Percentiles rank a stretch among this genome's conserved stretches.
Conservation (phyloP, 2,329 filamentous ascomycete species). For the Kalmusia sp. region DNA sequence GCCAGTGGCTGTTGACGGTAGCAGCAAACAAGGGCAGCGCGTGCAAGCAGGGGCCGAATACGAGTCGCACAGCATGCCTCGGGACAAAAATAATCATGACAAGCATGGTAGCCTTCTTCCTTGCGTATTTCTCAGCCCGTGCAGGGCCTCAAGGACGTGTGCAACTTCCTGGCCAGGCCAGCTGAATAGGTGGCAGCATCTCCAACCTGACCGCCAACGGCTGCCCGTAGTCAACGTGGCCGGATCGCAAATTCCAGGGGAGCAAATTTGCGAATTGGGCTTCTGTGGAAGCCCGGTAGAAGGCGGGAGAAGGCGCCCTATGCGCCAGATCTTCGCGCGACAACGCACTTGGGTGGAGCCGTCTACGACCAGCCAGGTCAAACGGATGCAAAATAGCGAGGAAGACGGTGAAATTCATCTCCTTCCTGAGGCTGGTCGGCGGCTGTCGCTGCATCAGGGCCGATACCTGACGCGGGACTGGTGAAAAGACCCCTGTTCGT, state of each 20-base stretch:
- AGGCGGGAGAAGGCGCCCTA: constrained; percentile 47
- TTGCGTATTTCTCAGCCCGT: constrained; percentile 28
- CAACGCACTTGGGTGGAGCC: constrained; percentile 10
- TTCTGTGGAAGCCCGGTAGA: constrained; percentile 46
- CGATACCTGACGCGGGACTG: constrained; percentile 30
- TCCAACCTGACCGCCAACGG: constrained; percentile 36
- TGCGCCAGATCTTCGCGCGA: constrained; percentile 34
- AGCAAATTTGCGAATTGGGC: constrained; percentile 29
- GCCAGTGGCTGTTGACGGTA: constrained; percentile 8
- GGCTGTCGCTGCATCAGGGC: constrained; percentile 38
- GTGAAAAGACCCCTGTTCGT: constrained; percentile 33
- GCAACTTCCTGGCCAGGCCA: constrained; percentile 11
- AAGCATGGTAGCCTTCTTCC: constrained; percentile 17
- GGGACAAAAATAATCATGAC: constrained; percentile 43
- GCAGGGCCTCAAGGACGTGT: constrained; percentile 18
- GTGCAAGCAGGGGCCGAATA: constrained; percentile 26
- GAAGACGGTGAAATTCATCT: constrained; percentile 24
- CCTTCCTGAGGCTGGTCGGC: constrained; percentile 19
- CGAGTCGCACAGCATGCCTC: constrained; percentile 36
- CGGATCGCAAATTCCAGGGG: constrained; percentile 29
- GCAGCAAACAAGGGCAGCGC: constrained; percentile 12
- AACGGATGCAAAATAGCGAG: constrained; percentile 35
- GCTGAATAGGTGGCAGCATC: constrained; percentile 22
- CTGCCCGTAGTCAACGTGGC: constrained; percentile 25
- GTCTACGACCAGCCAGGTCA: constrained; percentile 15